Evolutionary conservation across 2,329 filamentous ascomycete species (phyloP), one percentile per base, ranked within the genome.

Genomic region (Aureobasidium sp.): DNA sequence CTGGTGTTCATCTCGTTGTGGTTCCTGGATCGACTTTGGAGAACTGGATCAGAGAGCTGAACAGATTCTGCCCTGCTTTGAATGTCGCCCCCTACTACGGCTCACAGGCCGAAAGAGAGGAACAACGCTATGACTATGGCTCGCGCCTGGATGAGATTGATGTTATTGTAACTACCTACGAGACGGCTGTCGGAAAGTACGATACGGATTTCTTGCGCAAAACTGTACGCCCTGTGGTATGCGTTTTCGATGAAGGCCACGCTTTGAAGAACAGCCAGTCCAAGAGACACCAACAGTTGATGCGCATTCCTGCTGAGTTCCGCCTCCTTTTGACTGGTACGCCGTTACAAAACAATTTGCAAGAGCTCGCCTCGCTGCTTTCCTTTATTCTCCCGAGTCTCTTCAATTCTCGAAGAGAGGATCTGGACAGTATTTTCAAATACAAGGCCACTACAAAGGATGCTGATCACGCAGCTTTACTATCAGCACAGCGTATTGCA

Each of bases 201-300:
- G 87, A 90, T 69, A 81, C 83, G 54, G 78, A 78, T 27, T 90
- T 89, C 70, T 75, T 90, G 63, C 79, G 83, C 45, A 80, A 66
- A 34, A 47, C 77, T 30, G 77, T 86, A 65, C 77, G 78, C 44
- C 80, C 82, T 21, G 73, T 79, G 63, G 80, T 82, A 32, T 86
- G 83, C 67, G 87, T 99, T 11, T 99, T 91, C 69, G 94, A 99
- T 70, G 94, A 99, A 75, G 94, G 93, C 0, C 94, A 99, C 74
- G 86, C 90, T 69, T 78, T 99, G 72, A 96, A 96, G 76, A 97
- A 96, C 71, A 86, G 87, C 2, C 86, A 86, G 50, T 95, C 92
- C 0, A 85, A 89, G 59, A 82, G 90, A 6, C 97, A 97, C 73
- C 83, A 85, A 68, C 87, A 89, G 63, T 79, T 97, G 58, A 86